phyloP scores from a whole-genome alignment of 2,329 filamentous ascomycete species.

The Scedosporium minutisporum region DNA sequence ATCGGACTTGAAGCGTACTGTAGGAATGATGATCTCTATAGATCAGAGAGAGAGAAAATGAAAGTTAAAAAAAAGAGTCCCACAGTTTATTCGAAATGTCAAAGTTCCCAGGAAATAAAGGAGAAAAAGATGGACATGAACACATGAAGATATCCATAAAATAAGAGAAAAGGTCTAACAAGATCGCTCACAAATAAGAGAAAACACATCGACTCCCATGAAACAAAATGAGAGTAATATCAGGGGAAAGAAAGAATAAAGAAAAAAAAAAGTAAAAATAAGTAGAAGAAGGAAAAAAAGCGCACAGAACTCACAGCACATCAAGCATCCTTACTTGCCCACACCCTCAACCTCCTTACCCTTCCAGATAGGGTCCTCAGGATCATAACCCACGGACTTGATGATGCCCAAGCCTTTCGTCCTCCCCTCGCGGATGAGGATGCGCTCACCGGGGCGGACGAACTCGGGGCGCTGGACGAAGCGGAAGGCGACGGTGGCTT shows the following conservation, averaged over 20 bases:
- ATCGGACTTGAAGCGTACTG: too few relatives aligned
- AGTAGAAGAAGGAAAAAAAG: neutral
- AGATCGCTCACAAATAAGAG: neutral
- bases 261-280: neutral
- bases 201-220: neutral
- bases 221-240: neutral
- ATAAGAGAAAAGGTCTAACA: neutral
- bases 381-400: slow-evolving; percentile 82
- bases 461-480: slow-evolving; percentile 95
- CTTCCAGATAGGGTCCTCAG: slow-evolving; percentile 16
- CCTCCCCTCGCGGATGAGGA: slow-evolving; percentile 86
- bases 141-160: neutral
- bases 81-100: neutral
- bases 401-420: slow-evolving; percentile 96
- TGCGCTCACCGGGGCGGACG: slow-evolving; percentile 73
- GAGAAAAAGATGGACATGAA: neutral
- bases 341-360: neutral
- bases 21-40: neutral
- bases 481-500: slow-evolving; percentile 87
- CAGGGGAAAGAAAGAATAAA: neutral
- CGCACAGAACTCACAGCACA: neutral
- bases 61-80: neutral
- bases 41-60: neutral
- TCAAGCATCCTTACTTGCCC: neutral
- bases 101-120: neutral